Conservation (phyloP, 2,329 filamentous ascomycete species). For the Sphaerulina musiva region DNA sequence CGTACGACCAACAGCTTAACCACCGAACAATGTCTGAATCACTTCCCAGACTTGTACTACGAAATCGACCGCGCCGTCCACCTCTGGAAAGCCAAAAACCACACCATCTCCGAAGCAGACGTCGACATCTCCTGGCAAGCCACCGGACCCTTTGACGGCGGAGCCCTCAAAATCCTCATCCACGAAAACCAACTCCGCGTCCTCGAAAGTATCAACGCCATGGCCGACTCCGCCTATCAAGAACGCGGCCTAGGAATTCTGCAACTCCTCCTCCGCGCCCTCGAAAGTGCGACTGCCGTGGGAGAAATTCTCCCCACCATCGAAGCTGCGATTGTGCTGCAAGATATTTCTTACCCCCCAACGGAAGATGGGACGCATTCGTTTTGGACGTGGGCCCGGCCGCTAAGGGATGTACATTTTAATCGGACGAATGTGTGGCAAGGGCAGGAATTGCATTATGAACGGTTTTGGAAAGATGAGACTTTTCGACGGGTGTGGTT, state of each 20-base stretch:
- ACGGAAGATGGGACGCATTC: constrained; percentile 9
- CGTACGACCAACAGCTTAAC: background rate
- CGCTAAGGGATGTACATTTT: constrained; percentile 8
- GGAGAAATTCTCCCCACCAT: constrained; percentile 19
- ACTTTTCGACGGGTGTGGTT: constrained; percentile 14
- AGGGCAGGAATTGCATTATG: constrained; percentile 4
- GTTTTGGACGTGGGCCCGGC: constrained; percentile 13
- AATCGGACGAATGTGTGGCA: constrained; percentile 3
- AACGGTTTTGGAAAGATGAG: background rate
- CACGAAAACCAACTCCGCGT: constrained; percentile 20
- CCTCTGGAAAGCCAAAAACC: constrained; percentile 13
- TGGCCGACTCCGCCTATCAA: constrained; percentile 4
- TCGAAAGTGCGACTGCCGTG: constrained; percentile 14
- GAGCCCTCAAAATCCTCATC: constrained; percentile 17
- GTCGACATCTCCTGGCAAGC: constrained; percentile 21
- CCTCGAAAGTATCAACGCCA: constrained; percentile 15
- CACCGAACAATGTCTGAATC: constrained; percentile 40
- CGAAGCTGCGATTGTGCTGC: constrained; percentile 17
- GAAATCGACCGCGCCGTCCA: constrained; percentile 36
- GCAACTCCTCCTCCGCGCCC: constrained; percentile 16
- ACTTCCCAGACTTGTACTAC: constrained; percentile 44
- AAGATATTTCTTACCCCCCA: constrained; percentile 15
- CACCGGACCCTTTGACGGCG: constrained; percentile 8
- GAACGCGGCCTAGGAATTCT: constrained; percentile 14
- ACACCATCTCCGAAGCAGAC: constrained; percentile 13